Conservation (phyloP, 306 rosid genomes). For the Trifolium repens region DNA sequence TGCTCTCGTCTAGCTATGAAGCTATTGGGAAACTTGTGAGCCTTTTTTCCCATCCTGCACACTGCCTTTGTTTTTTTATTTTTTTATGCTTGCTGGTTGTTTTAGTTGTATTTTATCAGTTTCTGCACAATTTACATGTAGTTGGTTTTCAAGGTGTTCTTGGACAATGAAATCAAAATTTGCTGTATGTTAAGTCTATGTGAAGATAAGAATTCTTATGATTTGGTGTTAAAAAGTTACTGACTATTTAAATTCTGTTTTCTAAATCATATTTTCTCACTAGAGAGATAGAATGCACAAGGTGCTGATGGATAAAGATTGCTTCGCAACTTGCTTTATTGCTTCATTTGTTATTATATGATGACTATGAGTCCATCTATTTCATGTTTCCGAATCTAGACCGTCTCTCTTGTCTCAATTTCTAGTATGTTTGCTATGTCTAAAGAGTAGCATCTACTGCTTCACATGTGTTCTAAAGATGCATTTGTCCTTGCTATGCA, state of each 20-base stretch:
- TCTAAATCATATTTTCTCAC: constrained; percentile 18
- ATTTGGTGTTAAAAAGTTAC: constrained; percentile 15
- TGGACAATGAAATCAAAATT: constrained; percentile 31
- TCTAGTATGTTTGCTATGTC: constrained; percentile 6
- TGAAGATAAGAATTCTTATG: constrained; percentile 28
- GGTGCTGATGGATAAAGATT: neutral
- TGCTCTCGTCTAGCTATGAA: constrained; percentile 89
- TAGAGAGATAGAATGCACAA: constrained; percentile 4
- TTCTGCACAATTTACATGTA: constrained; percentile 29
- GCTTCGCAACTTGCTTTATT: constrained; percentile 33
- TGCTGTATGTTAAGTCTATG: constrained; percentile 9
- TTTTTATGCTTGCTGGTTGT: constrained; percentile 35
- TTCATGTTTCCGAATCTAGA: constrained; percentile 26
- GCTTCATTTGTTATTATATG: constrained; percentile 25
- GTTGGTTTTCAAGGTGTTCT: constrained; percentile 31
- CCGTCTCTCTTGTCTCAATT: constrained; percentile 5
- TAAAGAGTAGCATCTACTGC: constrained; percentile 22
- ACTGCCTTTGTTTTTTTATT: constrained; percentile 30
- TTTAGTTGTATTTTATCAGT: constrained; percentile 35
- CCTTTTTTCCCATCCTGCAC: constrained; percentile 24
- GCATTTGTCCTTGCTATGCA: constrained; percentile 24
- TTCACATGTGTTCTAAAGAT: constrained; percentile 3
- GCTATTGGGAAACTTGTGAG: constrained; percentile 94
- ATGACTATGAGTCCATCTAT: constrained; percentile 21
- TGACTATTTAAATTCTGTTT: constrained; percentile 1